Evolutionary conservation across 495 filamentous ascomycete genomes (phyloP).

Genomic region (Melanomma pulvis-pyrius): DNA sequence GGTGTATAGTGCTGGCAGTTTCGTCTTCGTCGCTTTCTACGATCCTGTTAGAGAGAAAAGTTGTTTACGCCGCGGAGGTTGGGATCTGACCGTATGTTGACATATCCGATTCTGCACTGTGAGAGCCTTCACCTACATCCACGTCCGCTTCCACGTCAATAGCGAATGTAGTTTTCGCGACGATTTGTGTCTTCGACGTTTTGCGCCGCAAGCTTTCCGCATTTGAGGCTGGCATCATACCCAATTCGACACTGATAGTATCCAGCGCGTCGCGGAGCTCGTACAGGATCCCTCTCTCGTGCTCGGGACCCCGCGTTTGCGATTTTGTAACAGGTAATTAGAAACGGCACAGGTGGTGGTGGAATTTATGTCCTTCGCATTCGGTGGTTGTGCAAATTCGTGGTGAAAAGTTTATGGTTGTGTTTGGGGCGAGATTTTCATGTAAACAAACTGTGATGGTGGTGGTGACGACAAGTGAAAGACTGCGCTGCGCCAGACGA

Average conservation of each 20-base stretch:
- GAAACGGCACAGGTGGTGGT: not conserved
- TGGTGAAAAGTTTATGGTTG: not conserved
- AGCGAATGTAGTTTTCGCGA: not conserved
- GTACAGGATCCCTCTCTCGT: not conserved
- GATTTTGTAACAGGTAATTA: not conserved
- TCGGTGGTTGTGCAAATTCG: not conserved
- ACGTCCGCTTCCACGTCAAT: not conserved
- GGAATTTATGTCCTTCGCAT: not conserved
- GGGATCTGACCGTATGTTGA: not conserved
- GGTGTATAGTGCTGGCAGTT: not conserved
- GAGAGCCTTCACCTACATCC: not conserved
- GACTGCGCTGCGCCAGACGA: too few species aligned
- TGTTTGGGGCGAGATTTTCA: not conserved
- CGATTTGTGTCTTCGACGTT: not conserved
- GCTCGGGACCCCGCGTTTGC: not conserved
- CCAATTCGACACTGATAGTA: not conserved
- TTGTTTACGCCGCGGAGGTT: too few species aligned
- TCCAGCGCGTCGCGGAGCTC: not conserved
- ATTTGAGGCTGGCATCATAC: not conserved
- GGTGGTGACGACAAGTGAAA: not conserved
- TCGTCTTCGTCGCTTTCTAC: not conserved
- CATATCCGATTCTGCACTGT: not conserved
- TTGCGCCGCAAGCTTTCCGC: not conserved
- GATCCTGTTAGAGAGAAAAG: too few species aligned
- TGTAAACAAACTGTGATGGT: not conserved